These are phyloP conservation scores for Megacollybia marginata DNA, from an alignment of 768 basidiomycete species.

Conservation along the genomic window DNA sequence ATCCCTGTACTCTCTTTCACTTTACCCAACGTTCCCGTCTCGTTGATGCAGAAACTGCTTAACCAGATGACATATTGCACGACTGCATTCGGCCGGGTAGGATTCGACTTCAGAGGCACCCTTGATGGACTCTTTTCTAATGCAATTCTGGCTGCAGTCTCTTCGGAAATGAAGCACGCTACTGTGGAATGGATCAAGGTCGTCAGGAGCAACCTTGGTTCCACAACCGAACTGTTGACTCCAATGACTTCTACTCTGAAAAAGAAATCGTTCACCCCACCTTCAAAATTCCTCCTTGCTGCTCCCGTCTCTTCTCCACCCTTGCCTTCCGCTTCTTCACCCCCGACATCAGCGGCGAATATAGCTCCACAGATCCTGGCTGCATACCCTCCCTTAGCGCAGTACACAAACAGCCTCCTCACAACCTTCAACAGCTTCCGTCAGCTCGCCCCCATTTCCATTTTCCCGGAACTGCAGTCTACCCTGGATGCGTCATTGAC, in stretches of 20 bases:
- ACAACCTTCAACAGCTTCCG: constrained; percentile 75
- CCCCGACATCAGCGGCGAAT: constrained; percentile 35
- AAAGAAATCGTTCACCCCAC: constrained; percentile 18
- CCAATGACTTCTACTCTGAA: constrained; percentile 5
- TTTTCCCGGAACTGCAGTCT: constrained; percentile 40
- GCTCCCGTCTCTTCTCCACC: constrained; percentile 21
- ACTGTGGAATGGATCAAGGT: constrained; percentile 26
- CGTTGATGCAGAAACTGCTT: constrained; percentile 73
- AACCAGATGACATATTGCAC: constrained; percentile 94
- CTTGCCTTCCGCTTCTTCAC: constrained; percentile 7
- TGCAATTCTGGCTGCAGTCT: constrained; percentile 54
- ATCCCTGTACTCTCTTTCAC: constrained; percentile 56
- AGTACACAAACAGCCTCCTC: constrained; percentile 65
- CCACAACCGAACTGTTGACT: constrained; percentile 6
- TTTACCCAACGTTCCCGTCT: constrained; percentile 53
- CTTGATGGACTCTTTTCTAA: constrained; percentile 59
- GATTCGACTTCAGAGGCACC: constrained; percentile 77
- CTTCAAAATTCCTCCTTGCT: constrained; percentile 46
- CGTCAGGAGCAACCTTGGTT: constrained; percentile 13
- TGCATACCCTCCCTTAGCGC: constrained; percentile 70
- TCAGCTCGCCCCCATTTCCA: constrained; percentile 62
- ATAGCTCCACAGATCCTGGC: constrained; percentile 66
- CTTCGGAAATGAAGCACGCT: constrained; percentile 40
- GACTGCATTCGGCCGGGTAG: constrained; percentile 84
- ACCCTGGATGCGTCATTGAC: constrained; percentile 48